These are phyloP conservation scores for Fraxinus nigra DNA, from an alignment of 305 asterid genomes.

Conservation along the genomic window DNA sequence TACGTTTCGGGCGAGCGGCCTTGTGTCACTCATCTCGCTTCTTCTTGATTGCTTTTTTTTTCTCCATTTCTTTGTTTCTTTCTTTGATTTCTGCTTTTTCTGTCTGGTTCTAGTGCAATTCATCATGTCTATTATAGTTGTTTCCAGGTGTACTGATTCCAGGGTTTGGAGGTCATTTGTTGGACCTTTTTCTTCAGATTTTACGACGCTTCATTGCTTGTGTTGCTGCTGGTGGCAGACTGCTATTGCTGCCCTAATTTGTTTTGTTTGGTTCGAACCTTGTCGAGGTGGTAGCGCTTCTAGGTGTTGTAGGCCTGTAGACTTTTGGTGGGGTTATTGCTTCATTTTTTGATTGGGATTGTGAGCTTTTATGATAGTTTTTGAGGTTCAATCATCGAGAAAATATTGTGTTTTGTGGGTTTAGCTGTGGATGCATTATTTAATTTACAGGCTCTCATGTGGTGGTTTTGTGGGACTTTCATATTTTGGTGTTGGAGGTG, in stretches of 20 bases:
- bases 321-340: background rate
- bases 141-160: background rate
- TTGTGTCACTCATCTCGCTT: background rate
- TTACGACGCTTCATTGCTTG: background rate
- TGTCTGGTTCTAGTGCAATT: background rate
- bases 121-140: background rate
- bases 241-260: background rate
- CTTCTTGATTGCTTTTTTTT: background rate
- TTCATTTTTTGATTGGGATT: background rate
- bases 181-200: background rate
- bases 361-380: background rate
- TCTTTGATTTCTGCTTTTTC: background rate
- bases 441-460: background rate
- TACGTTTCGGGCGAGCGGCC: background rate
- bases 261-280: background rate
- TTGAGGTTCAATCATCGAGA: background rate
- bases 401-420: background rate
- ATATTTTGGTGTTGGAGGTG: background rate
- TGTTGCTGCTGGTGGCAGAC: background rate
- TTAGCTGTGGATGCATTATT: background rate
- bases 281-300: background rate
- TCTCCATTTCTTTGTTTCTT: background rate
- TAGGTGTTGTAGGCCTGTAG: background rate
- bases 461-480: background rate
- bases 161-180: background rate